These are phyloP conservation scores for Solanum hybrid DNA, from an alignment of 305 asterid species.

Conservation along the genomic window DNA sequence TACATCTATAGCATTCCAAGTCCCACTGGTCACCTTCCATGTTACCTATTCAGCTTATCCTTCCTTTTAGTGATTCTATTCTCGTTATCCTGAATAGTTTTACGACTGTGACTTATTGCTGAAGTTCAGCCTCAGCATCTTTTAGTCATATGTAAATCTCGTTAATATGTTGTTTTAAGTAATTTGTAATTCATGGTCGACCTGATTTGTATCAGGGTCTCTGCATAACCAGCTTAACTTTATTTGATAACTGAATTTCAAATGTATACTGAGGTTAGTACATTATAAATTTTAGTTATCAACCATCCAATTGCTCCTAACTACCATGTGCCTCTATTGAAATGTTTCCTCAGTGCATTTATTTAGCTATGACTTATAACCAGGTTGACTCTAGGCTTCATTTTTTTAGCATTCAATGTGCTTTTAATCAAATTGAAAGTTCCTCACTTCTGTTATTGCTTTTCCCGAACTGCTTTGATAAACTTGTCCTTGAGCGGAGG, in stretches of 20 bases:
- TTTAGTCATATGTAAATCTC: neutral
- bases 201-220: neutral
- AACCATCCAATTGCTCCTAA: neutral
- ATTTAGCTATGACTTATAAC: neutral
- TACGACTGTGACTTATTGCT: neutral
- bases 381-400: neutral
- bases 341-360: neutral
- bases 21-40: neutral
- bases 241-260: neutral
- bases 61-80: neutral
- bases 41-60: neutral
- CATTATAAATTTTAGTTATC: neutral
- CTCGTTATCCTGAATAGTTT: neutral
- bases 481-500: neutral
- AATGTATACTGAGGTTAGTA: neutral
- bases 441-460: neutral
- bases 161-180: neutral
- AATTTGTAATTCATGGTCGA: neutral
- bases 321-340: neutral
- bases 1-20: constrained; percentile 1
- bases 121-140: neutral
- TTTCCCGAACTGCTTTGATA: neutral
- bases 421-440: neutral
- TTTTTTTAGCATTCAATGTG: neutral
- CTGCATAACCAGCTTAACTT: neutral